Percentiles rank a stretch among this genome's conserved stretches.
Conservation (phyloP, 345 rosid species). For the Geranium brycei region DNA sequence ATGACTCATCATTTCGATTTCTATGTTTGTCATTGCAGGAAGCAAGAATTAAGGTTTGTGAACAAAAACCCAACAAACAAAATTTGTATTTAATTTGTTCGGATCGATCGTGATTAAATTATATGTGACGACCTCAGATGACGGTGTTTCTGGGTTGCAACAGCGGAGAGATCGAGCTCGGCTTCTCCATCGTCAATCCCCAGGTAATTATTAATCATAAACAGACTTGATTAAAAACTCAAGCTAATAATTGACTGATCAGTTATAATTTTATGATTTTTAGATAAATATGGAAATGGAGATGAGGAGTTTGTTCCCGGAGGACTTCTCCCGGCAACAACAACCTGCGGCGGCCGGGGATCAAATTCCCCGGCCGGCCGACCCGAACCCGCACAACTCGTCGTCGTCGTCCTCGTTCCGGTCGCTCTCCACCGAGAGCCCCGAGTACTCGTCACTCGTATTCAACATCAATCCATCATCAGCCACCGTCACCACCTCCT, state of each 20-base stretch:
- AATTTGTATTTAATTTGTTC: too few relatives aligned
- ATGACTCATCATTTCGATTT: not conserved
- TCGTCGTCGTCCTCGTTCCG: slow-evolving; percentile 67
- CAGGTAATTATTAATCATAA: slow-evolving; percentile 28
- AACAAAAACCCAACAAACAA: too few relatives aligned
- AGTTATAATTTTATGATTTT: not conserved
- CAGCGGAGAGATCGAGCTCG: slow-evolving; percentile 80
- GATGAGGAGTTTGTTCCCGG: slow-evolving; percentile 41
- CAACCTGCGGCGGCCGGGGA: slow-evolving; percentile 7
- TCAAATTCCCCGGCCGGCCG: slow-evolving; percentile 15
- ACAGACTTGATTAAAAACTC: too few relatives aligned
- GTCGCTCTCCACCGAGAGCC: slow-evolving; percentile 52
- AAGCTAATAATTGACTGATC: too few relatives aligned
- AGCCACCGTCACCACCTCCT: slow-evolving; percentile 6
- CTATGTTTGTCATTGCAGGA: slow-evolving; percentile 33
- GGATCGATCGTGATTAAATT: not conserved
- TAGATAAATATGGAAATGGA: slow-evolving; percentile 24
- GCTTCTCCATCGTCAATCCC: slow-evolving; percentile 29
- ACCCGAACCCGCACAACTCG: slow-evolving; percentile 19
- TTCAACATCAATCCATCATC: slow-evolving; percentile 20
- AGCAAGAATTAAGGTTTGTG: slow-evolving; percentile 67
- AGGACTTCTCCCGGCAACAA: slow-evolving; percentile 32
- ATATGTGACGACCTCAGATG: slow-evolving; percentile 21
- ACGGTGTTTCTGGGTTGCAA: slow-evolving; percentile 75
- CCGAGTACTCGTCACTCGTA: slow-evolving; percentile 47